Percentiles rank a stretch among this genome's conserved stretches.
phyloP scores from a whole-genome alignment of 225 moss, liverwort and hornwort species.

The Pleurozium schreberi region DNA sequence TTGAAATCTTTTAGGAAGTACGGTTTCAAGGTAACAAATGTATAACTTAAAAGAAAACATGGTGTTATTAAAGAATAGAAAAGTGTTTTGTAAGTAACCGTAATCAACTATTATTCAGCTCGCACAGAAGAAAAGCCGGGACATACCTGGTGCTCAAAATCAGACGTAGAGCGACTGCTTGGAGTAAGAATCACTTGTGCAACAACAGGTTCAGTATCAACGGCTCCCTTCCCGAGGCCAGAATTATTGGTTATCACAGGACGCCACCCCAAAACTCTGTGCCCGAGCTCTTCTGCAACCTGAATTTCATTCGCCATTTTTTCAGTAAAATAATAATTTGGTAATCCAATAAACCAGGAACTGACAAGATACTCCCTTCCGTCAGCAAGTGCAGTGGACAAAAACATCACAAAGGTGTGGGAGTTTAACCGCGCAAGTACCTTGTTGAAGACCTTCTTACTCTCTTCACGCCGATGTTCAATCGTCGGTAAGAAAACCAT shows the following conservation, averaged over 20 bases:
- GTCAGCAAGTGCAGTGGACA: background rate
- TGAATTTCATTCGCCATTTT: background rate
- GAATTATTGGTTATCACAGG: constrained; percentile 52
- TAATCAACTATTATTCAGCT: background rate
- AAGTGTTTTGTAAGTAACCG: background rate
- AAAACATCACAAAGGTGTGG: background rate
- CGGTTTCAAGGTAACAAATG: background rate
- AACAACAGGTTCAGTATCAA: constrained; percentile 69
- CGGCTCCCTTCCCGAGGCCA: constrained; percentile 58
- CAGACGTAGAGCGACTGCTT: constrained; percentile 33
- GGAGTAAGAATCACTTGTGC: constrained; percentile 72
- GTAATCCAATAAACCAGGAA: background rate
- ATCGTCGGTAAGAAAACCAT: constrained; percentile 68
- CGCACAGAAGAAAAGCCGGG: background rate
- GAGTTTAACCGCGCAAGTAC: background rate
- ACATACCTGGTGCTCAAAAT: constrained; percentile 69
- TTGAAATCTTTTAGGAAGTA: background rate
- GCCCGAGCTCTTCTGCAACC: constrained; percentile 74
- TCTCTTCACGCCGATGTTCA: constrained; percentile 38
- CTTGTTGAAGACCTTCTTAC: constrained; percentile 56
- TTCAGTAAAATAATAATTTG: background rate
- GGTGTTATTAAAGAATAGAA: background rate
- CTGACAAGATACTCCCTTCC: background rate
- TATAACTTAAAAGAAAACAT: background rate
- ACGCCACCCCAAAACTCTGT: constrained; percentile 73